Percentiles rank a stretch among this genome's conserved stretches.
Evolutionary conservation across 2,329 filamentous ascomycete genomes (phyloP).

Genomic region (Pestalotiopsis sp.): DNA sequence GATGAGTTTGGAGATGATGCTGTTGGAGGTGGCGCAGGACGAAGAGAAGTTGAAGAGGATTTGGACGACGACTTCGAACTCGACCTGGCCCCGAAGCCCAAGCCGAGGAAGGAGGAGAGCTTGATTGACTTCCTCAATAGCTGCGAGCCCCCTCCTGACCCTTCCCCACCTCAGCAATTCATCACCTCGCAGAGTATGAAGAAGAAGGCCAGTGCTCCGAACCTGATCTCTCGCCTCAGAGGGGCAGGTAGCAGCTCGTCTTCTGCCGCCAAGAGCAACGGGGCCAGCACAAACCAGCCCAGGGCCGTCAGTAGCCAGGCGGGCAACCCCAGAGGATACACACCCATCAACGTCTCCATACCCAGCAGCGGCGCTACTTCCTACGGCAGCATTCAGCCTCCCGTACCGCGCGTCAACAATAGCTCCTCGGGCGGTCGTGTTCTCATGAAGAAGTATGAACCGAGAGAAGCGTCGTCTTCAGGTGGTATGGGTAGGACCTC

Average conservation of each 20-base stretch:
- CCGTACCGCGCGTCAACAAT: conserved; percentile 19
- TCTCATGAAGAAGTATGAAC: conserved; percentile 61
- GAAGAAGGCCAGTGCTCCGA: conserved; percentile 67
- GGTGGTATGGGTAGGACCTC: conserved; percentile 52
- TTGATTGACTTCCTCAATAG: conserved; percentile 75
- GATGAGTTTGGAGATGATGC: conserved; percentile 33
- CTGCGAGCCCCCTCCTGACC: conserved; percentile 64
- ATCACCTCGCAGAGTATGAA: conserved; percentile 40
- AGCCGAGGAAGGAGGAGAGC: conserved; percentile 62
- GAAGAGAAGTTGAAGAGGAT: background rate
- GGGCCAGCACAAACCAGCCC: conserved; percentile 18
- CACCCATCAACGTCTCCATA: conserved; percentile 19
- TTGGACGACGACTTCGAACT: conserved; percentile 51
- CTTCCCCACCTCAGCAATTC: conserved; percentile 37
- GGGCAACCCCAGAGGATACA: conserved; percentile 6
- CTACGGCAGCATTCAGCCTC: background rate
- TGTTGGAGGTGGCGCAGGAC: background rate
- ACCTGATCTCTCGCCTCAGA: conserved; percentile 62
- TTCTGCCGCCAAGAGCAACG: conserved; percentile 18
- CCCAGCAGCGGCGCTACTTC: background rate
- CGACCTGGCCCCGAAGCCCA: conserved; percentile 45
- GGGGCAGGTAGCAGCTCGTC: conserved; percentile 27
- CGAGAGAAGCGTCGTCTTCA: conserved; percentile 49
- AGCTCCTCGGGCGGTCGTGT: conserved; percentile 41
- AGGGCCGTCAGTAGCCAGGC: conserved; percentile 5